These are phyloP conservation scores for Laguncularia racemosa DNA, from an alignment of 345 rosid species.

Conservation along the genomic window DNA sequence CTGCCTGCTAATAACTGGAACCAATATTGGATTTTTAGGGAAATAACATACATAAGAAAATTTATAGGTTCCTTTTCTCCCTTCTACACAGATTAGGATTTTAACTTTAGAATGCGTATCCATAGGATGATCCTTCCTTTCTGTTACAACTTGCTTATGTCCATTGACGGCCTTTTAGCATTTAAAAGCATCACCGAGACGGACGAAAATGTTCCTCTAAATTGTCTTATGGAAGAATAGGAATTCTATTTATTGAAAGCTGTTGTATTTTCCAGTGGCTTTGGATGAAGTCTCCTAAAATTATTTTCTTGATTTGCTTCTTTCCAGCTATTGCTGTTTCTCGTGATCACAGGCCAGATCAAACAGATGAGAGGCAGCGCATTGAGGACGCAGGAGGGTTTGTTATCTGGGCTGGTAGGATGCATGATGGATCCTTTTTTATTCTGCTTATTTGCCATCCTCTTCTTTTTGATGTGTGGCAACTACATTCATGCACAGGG, in stretches of 20 bases:
- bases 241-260: not conserved
- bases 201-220: too few relatives aligned
- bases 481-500: constrained; percentile 33
- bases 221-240: too few relatives aligned
- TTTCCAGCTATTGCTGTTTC: constrained; percentile 88
- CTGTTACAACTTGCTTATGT: not conserved
- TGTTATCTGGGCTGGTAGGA: constrained; percentile 98
- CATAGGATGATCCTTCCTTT: not conserved
- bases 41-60: too few relatives aligned
- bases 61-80: too few relatives aligned
- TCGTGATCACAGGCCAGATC: constrained; percentile 99
- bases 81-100: too few relatives aligned
- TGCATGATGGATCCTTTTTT: constrained; percentile 1
- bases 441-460: not conserved
- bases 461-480: constrained; percentile 4
- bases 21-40: too few relatives aligned
- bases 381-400: constrained; percentile 99
- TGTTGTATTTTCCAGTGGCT: not conserved
- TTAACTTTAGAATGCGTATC: not conserved
- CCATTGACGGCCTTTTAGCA: too few relatives aligned
- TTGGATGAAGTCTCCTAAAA: not conserved
- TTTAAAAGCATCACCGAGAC: too few relatives aligned
- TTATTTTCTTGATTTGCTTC: constrained; percentile 1
- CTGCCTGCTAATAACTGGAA: too few relatives aligned
- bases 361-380: constrained; percentile 92